A percentile compares a stretch with the other conserved stretches of the same genome.
phyloP scores from a whole-genome alignment of 2,329 filamentous ascomycete genomes.

The Myriangium duriaei region DNA sequence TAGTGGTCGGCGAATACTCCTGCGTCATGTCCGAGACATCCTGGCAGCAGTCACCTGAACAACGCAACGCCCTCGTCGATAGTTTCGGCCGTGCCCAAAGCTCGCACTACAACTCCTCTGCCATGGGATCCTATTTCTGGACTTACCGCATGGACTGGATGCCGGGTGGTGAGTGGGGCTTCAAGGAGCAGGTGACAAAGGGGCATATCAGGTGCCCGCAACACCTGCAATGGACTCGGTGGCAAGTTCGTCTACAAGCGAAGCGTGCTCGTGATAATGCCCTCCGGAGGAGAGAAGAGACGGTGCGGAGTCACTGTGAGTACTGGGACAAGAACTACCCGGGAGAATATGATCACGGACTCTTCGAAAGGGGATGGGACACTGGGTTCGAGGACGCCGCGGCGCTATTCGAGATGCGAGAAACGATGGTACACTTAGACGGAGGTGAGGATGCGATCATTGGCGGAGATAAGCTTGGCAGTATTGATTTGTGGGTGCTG shows the following conservation, averaged over 20 bases:
- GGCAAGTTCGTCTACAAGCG: slow-evolving; percentile 27
- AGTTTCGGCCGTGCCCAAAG: slow-evolving; percentile 39
- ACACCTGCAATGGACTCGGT: slow-evolving; percentile 24
- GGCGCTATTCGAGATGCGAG: slow-evolving; percentile 36
- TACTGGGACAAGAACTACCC: slow-evolving; percentile 39
- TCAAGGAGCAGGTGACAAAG: slow-evolving; percentile 39
- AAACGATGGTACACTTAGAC: no score
- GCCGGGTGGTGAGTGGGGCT: slow-evolving; percentile 50
- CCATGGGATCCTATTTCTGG: slow-evolving; percentile 47
- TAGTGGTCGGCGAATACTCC: slow-evolving; percentile 46
- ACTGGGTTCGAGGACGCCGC: slow-evolving; percentile 43
- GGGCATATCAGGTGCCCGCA: slow-evolving; percentile 30
- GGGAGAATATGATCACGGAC: slow-evolving; percentile 38
- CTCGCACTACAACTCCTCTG: slow-evolving; percentile 35
- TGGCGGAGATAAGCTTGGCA: slow-evolving; percentile 43
- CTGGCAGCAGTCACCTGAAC: slow-evolving; percentile 28
- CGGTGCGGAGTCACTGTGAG: slow-evolving; percentile 31
- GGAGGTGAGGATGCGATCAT: slow-evolving; percentile 18
- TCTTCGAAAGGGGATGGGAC: slow-evolving; percentile 44
- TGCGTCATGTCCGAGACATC: slow-evolving; percentile 42
- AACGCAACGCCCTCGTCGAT: slow-evolving; percentile 28
- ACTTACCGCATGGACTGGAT: slow-evolving; percentile 51
- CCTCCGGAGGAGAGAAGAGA: slow-evolving; percentile 24
- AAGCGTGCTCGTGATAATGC: slow-evolving; percentile 29
- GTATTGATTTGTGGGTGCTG: slow-evolving; percentile 45